Evolutionary conservation across 169 alveolate genomes (phyloP).

Genomic region (Miamiensis avidus): DNA sequence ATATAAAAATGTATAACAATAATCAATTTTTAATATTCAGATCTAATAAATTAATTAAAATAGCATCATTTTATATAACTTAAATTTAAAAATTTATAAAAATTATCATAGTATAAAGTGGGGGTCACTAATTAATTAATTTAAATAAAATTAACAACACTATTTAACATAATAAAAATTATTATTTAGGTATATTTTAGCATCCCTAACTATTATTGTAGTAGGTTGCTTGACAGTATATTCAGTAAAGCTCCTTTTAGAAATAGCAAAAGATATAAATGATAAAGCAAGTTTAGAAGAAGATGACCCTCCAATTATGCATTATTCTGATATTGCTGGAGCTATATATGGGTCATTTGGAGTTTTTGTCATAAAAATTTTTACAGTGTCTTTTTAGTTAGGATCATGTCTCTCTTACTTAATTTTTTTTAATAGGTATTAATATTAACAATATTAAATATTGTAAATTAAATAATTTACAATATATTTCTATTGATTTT

Average conservation of each 20-base stretch:
- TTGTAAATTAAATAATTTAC: no score
- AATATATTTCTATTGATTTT: no score
- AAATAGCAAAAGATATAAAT: not conserved
- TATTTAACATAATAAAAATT: no score
- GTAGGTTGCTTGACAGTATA: not conserved
- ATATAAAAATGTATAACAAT: no score
- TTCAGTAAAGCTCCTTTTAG: not conserved
- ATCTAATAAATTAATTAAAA: no score
- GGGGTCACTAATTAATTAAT: no score
- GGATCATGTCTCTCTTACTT: not conserved
- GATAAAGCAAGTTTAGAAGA: not conserved
- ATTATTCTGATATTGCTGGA: not conserved
- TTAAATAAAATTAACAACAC: no score
- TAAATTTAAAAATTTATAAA: no score
- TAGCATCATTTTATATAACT: no score
- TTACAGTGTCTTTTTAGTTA: not conserved
- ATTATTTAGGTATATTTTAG: not conserved
- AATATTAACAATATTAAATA: no score
- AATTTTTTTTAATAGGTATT: not conserved
- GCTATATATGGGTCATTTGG: not conserved
- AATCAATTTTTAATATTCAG: no score
- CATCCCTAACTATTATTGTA: not conserved
- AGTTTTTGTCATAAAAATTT: not conserved
- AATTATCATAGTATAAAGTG: not conserved
- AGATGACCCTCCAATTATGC: not conserved